Evolutionary conservation across 148 eudicot species (phyloP).

Genomic region (Chenopodium berlandieri): DNA sequence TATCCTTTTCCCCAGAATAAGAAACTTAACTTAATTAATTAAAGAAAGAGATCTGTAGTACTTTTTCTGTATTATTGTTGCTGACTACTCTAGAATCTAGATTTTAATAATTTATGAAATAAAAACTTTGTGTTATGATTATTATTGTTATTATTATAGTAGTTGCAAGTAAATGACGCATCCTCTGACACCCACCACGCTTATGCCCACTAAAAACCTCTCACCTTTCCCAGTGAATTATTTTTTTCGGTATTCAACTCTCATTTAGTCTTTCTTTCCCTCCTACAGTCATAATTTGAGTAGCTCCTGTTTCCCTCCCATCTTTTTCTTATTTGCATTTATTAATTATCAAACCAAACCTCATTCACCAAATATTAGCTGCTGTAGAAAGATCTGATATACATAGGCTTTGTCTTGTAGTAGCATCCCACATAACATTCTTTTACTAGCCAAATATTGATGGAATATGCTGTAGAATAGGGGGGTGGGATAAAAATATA

Average conservation of each 20-base stretch:
- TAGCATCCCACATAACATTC: not conserved
- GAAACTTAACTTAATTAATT: not conserved
- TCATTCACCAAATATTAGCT: not conserved
- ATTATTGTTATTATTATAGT: slow-evolving; percentile 10
- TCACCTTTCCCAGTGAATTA: slow-evolving; percentile 29
- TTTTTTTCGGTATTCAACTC: not conserved
- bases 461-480: slow-evolving; percentile 15
- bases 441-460: slow-evolving; percentile 9
- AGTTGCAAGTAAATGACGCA: slow-evolving; percentile 24
- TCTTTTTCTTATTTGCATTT: slow-evolving; percentile 18
- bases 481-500: slow-evolving; percentile 10
- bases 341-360: slow-evolving; percentile 1
- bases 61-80: slow-evolving; percentile 1
- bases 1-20: slow-evolving; percentile 9
- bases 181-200: slow-evolving; percentile 41
- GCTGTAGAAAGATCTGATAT: slow-evolving; percentile 6
- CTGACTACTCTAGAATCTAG: slow-evolving; percentile 6
- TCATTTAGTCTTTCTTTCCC: not conserved
- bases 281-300: slow-evolving; percentile 15
- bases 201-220: slow-evolving; percentile 31
- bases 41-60: slow-evolving; percentile 11
- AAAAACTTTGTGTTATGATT: not conserved
- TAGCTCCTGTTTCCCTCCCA: slow-evolving; percentile 7
- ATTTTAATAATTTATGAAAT: slow-evolving; percentile 16
- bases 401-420: not conserved